These are phyloP conservation scores for Stemphylium beticola DNA, from an alignment of 2,329 filamentous ascomycete species.

Conservation along the genomic window DNA sequence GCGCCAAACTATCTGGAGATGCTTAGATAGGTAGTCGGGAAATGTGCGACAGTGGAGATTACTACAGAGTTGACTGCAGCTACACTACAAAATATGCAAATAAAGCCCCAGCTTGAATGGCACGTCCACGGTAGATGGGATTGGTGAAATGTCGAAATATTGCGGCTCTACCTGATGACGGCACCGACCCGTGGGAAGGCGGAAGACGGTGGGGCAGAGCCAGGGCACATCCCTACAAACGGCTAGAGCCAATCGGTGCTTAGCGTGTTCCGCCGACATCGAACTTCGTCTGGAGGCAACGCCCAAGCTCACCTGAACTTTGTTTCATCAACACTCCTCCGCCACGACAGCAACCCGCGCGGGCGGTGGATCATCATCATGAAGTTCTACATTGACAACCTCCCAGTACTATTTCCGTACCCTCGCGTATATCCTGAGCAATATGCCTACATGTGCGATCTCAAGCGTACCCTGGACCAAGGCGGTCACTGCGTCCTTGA, in stretches of 20 bases:
- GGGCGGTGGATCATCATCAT: conserved; percentile 56
- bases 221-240: conserved; percentile 14
- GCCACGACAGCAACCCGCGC: conserved; percentile 27
- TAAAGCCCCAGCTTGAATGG: conserved; percentile 3
- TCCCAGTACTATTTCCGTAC: conserved; percentile 76
- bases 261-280: conserved; percentile 10
- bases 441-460: conserved; percentile 77
- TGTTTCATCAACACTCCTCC: conserved; percentile 22
- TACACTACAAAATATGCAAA: background rate
- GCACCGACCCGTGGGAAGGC: conserved; percentile 24
- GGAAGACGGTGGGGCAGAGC: conserved; percentile 7
- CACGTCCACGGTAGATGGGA: background rate
- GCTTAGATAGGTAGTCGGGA: background rate
- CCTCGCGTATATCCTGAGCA: conserved; percentile 71
- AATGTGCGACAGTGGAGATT: background rate
- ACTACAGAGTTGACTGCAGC: background rate
- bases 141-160: conserved; percentile 9
- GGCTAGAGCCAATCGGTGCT: conserved; percentile 1
- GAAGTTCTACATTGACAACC: conserved; percentile 80
- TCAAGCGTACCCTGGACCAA: conserved; percentile 88
- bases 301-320: conserved; percentile 8
- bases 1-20: background rate
- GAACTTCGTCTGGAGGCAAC: conserved; percentile 16
- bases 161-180: conserved; percentile 30
- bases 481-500: conserved; percentile 95